Percentiles rank a stretch among this genome's conserved stretches.
These are phyloP conservation scores for Myriosclerotinia curreyana DNA, from an alignment of 2,329 filamentous ascomycete genomes.

Conservation along the genomic window DNA sequence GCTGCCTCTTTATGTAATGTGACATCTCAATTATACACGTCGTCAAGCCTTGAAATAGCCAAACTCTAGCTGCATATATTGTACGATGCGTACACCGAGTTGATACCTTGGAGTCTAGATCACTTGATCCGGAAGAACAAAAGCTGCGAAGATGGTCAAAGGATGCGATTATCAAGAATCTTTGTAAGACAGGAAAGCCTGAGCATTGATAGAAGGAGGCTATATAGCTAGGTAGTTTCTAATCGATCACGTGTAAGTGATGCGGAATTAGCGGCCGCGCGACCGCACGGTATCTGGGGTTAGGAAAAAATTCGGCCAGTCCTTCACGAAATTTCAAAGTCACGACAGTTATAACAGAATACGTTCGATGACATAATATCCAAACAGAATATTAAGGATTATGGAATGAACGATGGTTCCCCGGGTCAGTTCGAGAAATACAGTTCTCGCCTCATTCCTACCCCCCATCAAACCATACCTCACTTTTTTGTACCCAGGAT, in stretches of 20 bases:
- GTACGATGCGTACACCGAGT: background rate
- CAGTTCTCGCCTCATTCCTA: background rate
- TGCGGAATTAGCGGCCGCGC: background rate
- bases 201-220: background rate
- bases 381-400: background rate
- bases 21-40: background rate
- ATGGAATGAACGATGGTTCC: background rate
- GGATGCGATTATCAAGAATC: background rate
- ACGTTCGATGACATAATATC: background rate
- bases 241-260: background rate
- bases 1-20: background rate
- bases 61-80: constrained; percentile 3
- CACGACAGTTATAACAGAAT: background rate
- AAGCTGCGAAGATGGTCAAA: no score
- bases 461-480: background rate
- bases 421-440: background rate
- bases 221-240: background rate
- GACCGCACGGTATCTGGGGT: background rate
- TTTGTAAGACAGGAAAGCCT: background rate
- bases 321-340: background rate
- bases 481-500: background rate
- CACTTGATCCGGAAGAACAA: no score
- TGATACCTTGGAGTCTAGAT: background rate
- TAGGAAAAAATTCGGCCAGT: background rate
- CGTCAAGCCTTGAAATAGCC: background rate